Evolutionary conservation across 352 stramenopile species (phyloP).

Genomic region (Globisporangium iwayamae): DNA sequence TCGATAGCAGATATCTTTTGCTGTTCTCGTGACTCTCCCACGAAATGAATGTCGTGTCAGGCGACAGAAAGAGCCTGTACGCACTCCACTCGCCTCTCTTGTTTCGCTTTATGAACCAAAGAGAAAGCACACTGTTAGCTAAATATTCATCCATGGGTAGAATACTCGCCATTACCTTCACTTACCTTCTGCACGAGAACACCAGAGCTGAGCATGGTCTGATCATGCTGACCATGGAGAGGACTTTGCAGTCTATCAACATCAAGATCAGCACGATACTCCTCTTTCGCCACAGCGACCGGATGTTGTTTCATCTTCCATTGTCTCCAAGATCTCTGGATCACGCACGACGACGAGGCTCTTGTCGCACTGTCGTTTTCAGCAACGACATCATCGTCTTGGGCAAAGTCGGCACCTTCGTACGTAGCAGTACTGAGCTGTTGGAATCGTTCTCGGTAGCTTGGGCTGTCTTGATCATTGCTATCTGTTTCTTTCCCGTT

Average conservation of each 20-base stretch:
- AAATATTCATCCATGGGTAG: background rate
- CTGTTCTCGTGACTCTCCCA: conserved; percentile 12
- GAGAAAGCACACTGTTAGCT: background rate
- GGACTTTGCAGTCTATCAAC: background rate
- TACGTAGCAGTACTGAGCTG: background rate
- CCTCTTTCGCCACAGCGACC: background rate
- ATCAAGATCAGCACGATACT: background rate
- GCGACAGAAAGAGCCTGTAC: conserved; percentile 6
- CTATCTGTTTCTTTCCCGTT: conserved; percentile 12
- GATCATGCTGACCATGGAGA: background rate
- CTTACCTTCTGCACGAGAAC: conserved; percentile 16
- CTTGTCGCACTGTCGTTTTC: background rate
- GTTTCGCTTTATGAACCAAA: conserved; percentile 6
- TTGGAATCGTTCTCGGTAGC: conserved; percentile 2
- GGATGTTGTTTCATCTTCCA: conserved; percentile 6
- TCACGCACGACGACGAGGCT: conserved; percentile 8
- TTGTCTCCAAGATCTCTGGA: conserved; percentile 19
- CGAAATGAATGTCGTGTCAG: conserved; percentile 8
- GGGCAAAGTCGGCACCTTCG: background rate
- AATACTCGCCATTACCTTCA: background rate
- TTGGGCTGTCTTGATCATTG: conserved; percentile 12
- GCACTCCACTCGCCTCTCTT: conserved; percentile 11
- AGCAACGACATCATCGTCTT: background rate
- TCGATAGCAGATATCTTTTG: conserved; percentile 16
- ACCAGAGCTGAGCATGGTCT: background rate